Evolutionary conservation across 495 filamentous ascomycete species (phyloP).

Genomic region (Neurospora sp.): DNA sequence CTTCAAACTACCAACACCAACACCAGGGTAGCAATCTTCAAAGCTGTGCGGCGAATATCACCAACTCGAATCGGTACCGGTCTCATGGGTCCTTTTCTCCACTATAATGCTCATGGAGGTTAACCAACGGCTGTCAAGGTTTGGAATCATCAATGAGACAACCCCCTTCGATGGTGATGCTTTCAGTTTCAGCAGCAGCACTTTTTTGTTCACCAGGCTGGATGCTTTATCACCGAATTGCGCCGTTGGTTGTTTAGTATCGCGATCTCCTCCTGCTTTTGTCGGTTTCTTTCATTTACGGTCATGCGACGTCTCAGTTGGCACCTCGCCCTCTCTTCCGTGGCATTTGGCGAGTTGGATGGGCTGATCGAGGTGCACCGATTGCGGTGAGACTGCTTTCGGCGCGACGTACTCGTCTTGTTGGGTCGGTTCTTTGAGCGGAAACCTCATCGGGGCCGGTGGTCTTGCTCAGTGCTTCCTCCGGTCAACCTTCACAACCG

Average conservation of each 20-base stretch:
- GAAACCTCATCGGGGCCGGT: too few species aligned
- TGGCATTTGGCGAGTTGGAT: background rate
- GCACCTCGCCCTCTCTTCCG: background rate
- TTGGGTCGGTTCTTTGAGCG: background rate
- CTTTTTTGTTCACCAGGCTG: background rate
- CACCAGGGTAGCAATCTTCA: background rate
- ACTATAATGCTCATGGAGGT: background rate
- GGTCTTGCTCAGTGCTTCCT: too few species aligned
- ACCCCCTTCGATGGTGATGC: background rate
- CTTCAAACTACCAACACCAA: background rate
- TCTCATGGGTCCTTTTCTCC: background rate
- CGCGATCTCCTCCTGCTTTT: background rate
- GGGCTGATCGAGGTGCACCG: background rate
- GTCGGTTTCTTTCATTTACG: background rate
- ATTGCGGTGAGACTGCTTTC: background rate
- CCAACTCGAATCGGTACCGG: background rate
- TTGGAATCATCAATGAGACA: background rate
- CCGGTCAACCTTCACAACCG: background rate
- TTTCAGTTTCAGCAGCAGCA: background rate
- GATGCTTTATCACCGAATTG: background rate
- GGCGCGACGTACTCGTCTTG: background rate
- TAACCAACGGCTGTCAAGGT: background rate
- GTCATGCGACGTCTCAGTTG: background rate
- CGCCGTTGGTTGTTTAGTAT: background rate
- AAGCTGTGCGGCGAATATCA: background rate